Percentiles rank a stretch among this genome's conserved stretches.
These are phyloP conservation scores for Cutaneotrichosporon dermatis DNA, from an alignment of 1,284 basidiomycete species.

Conservation along the genomic window DNA sequence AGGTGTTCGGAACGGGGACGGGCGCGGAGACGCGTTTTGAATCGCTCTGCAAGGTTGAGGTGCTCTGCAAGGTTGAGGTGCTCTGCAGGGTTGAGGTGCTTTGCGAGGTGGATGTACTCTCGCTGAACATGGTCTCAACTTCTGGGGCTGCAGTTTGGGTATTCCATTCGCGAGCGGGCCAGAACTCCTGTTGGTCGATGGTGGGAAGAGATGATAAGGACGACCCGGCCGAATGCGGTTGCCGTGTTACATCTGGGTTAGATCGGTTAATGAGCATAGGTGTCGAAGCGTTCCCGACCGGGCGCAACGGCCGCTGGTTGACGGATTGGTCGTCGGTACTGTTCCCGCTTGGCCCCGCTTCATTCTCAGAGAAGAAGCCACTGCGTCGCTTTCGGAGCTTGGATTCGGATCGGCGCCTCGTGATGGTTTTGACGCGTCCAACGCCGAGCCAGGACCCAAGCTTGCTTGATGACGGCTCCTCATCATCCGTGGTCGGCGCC, in stretches of 20 bases:
- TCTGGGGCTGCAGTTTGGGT: constrained; percentile 26
- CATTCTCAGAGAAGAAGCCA: constrained; percentile 10
- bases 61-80: background rate
- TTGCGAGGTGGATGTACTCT: background rate
- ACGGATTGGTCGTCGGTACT: constrained; percentile 1
- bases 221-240: constrained; percentile 1
- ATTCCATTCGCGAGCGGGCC: constrained; percentile 12
- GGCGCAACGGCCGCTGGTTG: background rate
- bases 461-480: constrained; percentile 19
- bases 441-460: constrained; percentile 41
- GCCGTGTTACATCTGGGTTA: background rate
- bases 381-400: constrained; percentile 18
- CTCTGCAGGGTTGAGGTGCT: background rate
- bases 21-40: background rate
- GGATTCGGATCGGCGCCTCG: constrained; percentile 31
- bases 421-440: constrained; percentile 26
- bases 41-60: background rate
- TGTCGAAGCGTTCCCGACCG: constrained; percentile 3
- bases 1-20: background rate
- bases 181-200: constrained; percentile 12
- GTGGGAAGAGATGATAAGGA: constrained; percentile 16
- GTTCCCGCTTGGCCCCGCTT: constrained; percentile 3
- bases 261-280: constrained; percentile 7
- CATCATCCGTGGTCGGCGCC: constrained; percentile 11
- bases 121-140: constrained; percentile 29